Evolutionary conservation across 73 alveolate species (phyloP).

Genomic region (Paramecium caudatum): DNA sequence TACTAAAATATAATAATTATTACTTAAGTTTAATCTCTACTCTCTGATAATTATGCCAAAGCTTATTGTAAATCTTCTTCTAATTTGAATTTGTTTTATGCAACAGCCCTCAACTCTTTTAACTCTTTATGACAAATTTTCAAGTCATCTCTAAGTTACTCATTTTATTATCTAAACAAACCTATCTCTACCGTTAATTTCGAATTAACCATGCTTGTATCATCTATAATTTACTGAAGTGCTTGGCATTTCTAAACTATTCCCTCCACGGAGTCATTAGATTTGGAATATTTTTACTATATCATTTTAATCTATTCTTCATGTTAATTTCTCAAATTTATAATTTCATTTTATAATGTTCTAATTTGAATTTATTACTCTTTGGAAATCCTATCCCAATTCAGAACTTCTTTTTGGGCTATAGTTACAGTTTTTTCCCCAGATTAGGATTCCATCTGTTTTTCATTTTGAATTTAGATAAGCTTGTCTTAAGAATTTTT

Average conservation of each 20-base stretch:
- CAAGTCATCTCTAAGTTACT: background rate
- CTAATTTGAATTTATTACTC: background rate
- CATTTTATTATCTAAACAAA: background rate
- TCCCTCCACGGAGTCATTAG: background rate
- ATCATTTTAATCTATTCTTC: background rate
- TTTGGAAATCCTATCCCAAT: background rate
- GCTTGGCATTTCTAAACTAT: background rate
- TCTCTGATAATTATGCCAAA: background rate
- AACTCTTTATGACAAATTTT: background rate
- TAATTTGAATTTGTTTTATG: background rate
- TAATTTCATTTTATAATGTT: background rate
- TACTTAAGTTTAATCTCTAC: background rate
- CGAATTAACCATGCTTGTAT: background rate
- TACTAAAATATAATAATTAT: background rate
- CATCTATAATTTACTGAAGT: conserved; percentile 2
- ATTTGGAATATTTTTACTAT: background rate
- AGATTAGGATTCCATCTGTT: background rate
- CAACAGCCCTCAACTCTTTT: background rate
- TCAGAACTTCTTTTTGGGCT: background rate
- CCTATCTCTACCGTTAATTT: conserved; percentile 7
- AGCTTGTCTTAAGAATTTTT: background rate
- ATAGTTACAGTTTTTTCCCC: background rate
- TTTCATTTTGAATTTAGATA: background rate
- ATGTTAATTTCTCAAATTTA: background rate
- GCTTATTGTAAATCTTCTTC: conserved; percentile 13